Evolutionary conservation across 2,329 filamentous ascomycete genomes (phyloP).

Genomic region (Aspergillus persii): DNA sequence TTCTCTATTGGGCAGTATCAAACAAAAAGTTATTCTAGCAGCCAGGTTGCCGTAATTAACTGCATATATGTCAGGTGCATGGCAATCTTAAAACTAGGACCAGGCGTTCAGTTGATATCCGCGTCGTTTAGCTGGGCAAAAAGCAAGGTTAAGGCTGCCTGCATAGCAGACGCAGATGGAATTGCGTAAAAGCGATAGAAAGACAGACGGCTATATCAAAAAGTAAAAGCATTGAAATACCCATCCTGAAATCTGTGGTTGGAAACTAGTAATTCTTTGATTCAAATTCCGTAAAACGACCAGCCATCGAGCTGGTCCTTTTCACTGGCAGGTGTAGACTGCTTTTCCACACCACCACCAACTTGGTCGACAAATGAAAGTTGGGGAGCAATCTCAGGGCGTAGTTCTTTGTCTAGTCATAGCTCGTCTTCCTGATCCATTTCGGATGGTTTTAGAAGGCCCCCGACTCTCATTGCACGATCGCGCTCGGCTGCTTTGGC

Average conservation of each 20-base stretch:
- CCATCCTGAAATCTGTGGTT: conserved; percentile 6
- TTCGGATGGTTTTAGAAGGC: conserved; percentile 95
- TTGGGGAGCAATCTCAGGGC: conserved; percentile 55
- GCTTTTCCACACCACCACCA: conserved; percentile 12
- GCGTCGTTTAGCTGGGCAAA: background rate
- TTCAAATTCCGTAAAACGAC: conserved; percentile 62
- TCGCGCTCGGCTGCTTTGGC: conserved; percentile 86
- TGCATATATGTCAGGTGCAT: background rate
- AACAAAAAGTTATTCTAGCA: background rate
- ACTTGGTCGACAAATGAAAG: conserved; percentile 33
- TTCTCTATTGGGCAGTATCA: background rate
- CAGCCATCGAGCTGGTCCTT: conserved; percentile 58
- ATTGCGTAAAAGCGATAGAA: background rate
- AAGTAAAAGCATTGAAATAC: background rate
- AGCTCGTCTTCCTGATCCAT: conserved; percentile 78
- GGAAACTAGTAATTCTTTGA: conserved; percentile 3
- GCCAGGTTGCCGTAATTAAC: background rate
- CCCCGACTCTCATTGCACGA: conserved; percentile 89
- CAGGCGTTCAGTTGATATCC: background rate
- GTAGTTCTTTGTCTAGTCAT: conserved; percentile 73
- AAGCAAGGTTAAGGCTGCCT: background rate
- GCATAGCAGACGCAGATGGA: background rate
- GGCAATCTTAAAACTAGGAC: background rate
- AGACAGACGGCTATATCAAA: background rate
- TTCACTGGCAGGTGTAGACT: conserved; percentile 16